Base-by-base conservation (phyloP, 2,329 filamentous ascomycete species). In the Monilinia polystroma region DNA sequence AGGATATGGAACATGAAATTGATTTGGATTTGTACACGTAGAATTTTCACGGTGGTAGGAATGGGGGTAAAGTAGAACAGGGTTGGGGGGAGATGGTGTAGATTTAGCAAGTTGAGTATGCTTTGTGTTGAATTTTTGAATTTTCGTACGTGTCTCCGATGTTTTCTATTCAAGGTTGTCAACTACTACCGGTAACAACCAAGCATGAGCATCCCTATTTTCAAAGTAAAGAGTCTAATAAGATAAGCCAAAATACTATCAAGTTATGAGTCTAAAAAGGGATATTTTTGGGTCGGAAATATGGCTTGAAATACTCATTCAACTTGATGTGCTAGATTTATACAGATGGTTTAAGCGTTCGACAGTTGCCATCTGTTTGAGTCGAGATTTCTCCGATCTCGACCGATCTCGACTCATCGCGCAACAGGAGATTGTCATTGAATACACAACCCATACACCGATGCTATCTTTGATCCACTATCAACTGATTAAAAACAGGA, bases 11-110 rank as follows among this genome's bases (percentile, higher is more conserved):
- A 23, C 35, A 64, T 32, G 62, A 56, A 51, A 54, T 64, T 47
- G 49, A 56, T 64, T 45, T 56, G 62, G 51, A 64, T 57, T 56
- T 54, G 52, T 56, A 54, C 29, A 43, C 49, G 60, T 56, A 54
- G 52, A 49, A 29, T 18, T 23, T 60, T 20, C 12, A 26, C 16
- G 18, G 29, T 12, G 43, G 8, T 10, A 12, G n/a, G 18, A 2
- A n/a, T n/a, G 35, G 6, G 6, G 18, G 1, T 32, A 11, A 32
- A 32, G 18, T 45, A n/a, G 38, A 55, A 35, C 18, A 38, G 35
- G n/a, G 32, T 14, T 5, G 5, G 32, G 54, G n/a, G 32, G 20
- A 16, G n/a, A 20, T 8, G 26, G 12, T 23, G 10, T 11, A 12
- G 26, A 16, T 29, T 47, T 23, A 14, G 47, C n/a, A 32, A 20